Conservation (phyloP, 1,139 yeast species). For the Blastobotrys elegans region DNA sequence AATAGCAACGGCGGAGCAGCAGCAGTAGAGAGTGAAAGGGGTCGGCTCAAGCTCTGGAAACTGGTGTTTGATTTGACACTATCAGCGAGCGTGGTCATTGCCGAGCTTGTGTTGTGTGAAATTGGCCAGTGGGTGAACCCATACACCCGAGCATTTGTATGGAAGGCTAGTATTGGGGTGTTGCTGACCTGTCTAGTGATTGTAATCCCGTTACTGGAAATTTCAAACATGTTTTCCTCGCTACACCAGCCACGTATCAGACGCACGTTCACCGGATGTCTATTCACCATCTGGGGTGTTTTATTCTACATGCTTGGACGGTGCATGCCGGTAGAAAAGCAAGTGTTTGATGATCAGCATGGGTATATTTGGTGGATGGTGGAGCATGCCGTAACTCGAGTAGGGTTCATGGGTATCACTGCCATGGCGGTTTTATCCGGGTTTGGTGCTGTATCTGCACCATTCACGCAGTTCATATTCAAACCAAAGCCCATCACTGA, state of each 20-base stretch:
- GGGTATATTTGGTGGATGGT: constrained; percentile 2
- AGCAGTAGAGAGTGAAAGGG: neutral
- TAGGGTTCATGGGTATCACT: constrained; percentile 68
- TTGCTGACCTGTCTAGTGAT: constrained; percentile 33
- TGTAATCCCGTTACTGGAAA: constrained; percentile 34
- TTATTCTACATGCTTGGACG: constrained; percentile 32
- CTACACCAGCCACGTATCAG: constrained; percentile 4
- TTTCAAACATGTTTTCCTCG: constrained; percentile 16
- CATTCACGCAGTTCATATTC: constrained; percentile 41
- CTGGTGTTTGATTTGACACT: constrained; percentile 22
- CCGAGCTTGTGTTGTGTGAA: constrained; percentile 39
- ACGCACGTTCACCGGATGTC: constrained; percentile 13
- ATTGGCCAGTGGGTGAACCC: constrained; percentile 34
- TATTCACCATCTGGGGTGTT: constrained; percentile 30
- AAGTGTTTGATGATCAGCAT: constrained; percentile 26
- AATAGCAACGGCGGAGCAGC: neutral
- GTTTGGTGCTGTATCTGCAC: constrained; percentile 69
- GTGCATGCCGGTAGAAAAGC: constrained; percentile 34
- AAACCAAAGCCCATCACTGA: constrained; percentile 29
- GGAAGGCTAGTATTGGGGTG: constrained; percentile 33
- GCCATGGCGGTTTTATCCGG: constrained; percentile 70
- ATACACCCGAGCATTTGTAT: constrained; percentile 28
- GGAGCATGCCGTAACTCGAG: constrained; percentile 27
- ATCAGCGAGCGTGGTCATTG: constrained; percentile 27
- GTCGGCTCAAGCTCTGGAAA: constrained; percentile 4